phyloP scores from a whole-genome alignment of 225 moss, liverwort and hornwort species.

The Anthoceros angustus region DNA sequence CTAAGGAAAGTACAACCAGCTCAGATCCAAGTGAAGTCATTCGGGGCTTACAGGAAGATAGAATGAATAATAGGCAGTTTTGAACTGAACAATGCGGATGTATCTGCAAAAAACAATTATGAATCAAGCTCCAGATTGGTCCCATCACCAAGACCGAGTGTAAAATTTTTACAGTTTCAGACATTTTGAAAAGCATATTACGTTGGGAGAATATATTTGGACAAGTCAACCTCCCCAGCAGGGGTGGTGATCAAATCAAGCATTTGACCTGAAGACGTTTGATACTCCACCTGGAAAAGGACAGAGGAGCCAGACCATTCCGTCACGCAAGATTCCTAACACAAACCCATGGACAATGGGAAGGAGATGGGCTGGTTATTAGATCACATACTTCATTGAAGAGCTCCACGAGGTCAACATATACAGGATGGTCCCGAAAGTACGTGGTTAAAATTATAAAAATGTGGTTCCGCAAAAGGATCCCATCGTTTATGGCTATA shows the following conservation, averaged over 20 bases:
- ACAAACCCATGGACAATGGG: background rate
- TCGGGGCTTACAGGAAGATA: constrained; percentile 68
- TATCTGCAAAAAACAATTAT: constrained; percentile 28
- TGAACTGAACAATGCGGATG: constrained; percentile 80
- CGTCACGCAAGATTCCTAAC: background rate
- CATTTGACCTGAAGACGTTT: constrained; percentile 52
- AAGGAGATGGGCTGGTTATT: background rate
- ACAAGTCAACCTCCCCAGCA: constrained; percentile 50
- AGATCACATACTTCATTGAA: constrained; percentile 44
- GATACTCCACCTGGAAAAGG: constrained; percentile 33
- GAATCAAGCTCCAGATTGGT: background rate
- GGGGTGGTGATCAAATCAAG: constrained; percentile 52
- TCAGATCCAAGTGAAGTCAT: background rate
- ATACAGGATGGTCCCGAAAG: constrained; percentile 57
- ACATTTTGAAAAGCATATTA: constrained; percentile 8
- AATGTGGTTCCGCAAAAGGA: constrained; percentile 64
- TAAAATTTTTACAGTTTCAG: background rate
- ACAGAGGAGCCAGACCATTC: too few species aligned
- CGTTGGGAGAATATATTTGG: constrained; percentile 49
- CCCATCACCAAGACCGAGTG: background rate
- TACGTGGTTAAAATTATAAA: constrained; percentile 77
- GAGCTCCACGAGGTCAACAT: constrained; percentile 59
- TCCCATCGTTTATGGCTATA: constrained; percentile 82
- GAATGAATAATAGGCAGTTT: constrained; percentile 94
- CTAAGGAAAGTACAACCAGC: background rate